These are phyloP conservation scores for Macaranga tanarius DNA, from an alignment of 441 rosid genomes.

Conservation along the genomic window DNA sequence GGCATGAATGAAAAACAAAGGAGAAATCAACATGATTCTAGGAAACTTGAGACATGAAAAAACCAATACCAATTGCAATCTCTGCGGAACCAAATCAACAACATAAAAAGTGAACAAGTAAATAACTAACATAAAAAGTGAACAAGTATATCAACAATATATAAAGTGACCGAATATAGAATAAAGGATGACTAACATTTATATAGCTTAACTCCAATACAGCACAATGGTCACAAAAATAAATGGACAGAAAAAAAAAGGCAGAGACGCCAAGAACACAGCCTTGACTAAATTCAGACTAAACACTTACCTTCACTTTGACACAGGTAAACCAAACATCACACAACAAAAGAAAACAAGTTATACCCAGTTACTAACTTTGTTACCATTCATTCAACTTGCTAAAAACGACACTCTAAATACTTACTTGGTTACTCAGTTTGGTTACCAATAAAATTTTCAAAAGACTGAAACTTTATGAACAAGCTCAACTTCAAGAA, in stretches of 20 bases:
- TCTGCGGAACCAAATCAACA: too few species aligned
- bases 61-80: background rate
- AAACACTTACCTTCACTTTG: background rate
- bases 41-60: background rate
- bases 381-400: background rate
- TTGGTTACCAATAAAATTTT: slow-evolving; percentile 1
- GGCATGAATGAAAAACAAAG: slow-evolving; percentile 1
- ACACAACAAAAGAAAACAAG: slow-evolving; percentile 3
- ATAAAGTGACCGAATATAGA: background rate
- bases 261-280: slow-evolving; percentile 11
- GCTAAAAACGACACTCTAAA: background rate
- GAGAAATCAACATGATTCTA: background rate
- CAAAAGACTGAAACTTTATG: slow-evolving; percentile 13
- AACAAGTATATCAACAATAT: too few species aligned
- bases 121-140: too few species aligned
- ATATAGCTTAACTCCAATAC: background rate
- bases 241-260: background rate
- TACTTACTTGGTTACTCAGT: background rate
- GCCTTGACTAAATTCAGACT: background rate
- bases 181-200: background rate
- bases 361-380: background rate
- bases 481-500: slow-evolving; percentile 10
- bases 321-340: background rate
- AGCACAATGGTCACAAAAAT: background rate
- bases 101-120: background rate